Evolutionary conservation across 129 eudicot species (phyloP), one percentile per base, ranked within the genome.

Genomic region (Pseudognaphalium luteoalbum): DNA sequence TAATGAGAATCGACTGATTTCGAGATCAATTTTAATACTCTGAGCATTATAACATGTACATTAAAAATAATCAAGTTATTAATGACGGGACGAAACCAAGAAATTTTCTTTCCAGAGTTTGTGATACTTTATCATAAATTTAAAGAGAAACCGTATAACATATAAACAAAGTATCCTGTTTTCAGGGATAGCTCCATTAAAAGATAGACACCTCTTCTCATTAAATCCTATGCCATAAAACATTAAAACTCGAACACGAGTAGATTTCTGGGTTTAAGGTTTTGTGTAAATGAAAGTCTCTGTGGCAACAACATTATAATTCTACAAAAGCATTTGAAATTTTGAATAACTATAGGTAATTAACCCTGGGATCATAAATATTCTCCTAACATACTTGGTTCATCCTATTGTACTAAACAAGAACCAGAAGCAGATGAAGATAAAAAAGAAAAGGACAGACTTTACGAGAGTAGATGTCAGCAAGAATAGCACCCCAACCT

Each of bases 401-500:
- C 0, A 4, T 19, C 32, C 16, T 59, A 57, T 47, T 12, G n/a
- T 1, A 47, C 14, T 47, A 47, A 47, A 47, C 17, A 47, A 47
- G 54, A 47, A 4, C 17, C 6, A 47, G 14, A 47, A 14, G n/a
- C 17, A 29, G 4, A 11, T 62, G 19, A 30, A 28, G 2, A 32
- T 0, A 29, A 32, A 4, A 30, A 30, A 0, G 9, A n/a, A 34
- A 1, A 66, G 5, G 62, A 20, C 51, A 34, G 6, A 66, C 71
- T 25, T 66, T 66, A 66, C 71, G 71, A 66, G 71, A n/a, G 29
- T 34, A 66, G 50, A 66, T 37, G 30, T 66, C 71, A 17, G 52
- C 51, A 19, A 66, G 71, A 66, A 66, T 66, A 5, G 71, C 71
- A 37, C 71, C 71, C 71, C 71, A 66, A 19, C 71, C 71, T 17